A percentile compares a stretch with the other conserved stretches of the same genome.
Conservation (phyloP, 345 rosid species). For the Gossypium longicalyx region DNA sequence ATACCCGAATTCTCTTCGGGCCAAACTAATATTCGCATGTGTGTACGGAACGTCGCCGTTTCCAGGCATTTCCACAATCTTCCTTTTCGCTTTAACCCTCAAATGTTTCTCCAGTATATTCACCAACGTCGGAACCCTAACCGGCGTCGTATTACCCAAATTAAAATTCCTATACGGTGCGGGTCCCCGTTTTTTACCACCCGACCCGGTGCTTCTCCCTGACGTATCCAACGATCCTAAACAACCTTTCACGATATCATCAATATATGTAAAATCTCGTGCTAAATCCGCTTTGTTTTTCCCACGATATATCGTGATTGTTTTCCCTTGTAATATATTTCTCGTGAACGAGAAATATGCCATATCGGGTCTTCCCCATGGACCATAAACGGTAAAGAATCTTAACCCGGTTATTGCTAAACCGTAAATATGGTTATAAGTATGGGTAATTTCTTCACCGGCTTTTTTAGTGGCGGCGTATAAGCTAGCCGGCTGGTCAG, state of each 20-base stretch:
- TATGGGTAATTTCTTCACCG: constrained; percentile 76
- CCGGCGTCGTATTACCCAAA: constrained; percentile 77
- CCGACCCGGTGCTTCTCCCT: constrained; percentile 70
- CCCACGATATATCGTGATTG: constrained; percentile 64
- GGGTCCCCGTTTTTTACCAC: constrained; percentile 60
- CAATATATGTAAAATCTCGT: constrained; percentile 73
- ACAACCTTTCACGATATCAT: constrained; percentile 74
- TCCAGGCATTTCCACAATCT: constrained; percentile 63
- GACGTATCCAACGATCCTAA: constrained; percentile 64
- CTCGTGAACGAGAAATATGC: constrained; percentile 68
- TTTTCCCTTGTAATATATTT: constrained; percentile 65
- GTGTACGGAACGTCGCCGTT: constrained; percentile 92
- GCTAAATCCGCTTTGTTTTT: constrained; percentile 60
- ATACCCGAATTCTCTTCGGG: constrained; percentile 57
- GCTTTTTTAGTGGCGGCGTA: constrained; percentile 88
- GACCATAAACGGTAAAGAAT: constrained; percentile 81
- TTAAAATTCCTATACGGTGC: constrained; percentile 66
- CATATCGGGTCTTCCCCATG: constrained; percentile 90
- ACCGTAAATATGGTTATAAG: constrained; percentile 78
- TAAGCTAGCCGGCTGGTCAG: constrained; percentile 77
- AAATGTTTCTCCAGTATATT: constrained; percentile 62
- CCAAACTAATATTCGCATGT: constrained; percentile 69
- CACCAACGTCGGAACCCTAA: constrained; percentile 61
- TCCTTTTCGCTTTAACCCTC: constrained; percentile 57
- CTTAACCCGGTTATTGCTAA: constrained; percentile 69